Conservation (phyloP, 306 rosid genomes). For the Corylus heterophylla region DNA sequence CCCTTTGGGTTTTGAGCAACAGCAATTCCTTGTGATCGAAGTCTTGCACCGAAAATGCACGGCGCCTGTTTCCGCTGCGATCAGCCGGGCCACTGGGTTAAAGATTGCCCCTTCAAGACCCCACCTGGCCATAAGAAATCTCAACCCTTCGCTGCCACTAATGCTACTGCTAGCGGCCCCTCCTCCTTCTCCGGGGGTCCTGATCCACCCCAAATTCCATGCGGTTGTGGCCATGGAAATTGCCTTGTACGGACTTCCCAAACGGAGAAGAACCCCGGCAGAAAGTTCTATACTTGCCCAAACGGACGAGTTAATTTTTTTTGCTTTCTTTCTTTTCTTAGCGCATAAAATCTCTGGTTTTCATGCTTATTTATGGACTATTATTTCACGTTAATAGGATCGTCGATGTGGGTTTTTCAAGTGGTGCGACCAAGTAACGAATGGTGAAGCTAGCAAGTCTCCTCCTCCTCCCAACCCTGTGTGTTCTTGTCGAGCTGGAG, state of each 20-base stretch:
- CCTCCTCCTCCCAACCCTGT: not conserved
- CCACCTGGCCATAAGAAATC: not conserved
- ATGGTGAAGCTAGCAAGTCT: not conserved
- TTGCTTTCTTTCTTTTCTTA: not conserved
- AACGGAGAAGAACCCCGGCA: constrained; percentile 1
- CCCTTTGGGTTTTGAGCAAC: too few species aligned
- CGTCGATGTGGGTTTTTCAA: constrained; percentile 12
- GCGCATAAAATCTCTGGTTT: not conserved
- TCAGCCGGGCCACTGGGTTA: constrained; percentile 28
- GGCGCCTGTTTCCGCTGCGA: constrained; percentile 25
- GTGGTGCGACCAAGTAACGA: constrained; percentile 9
- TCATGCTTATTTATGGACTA: too few species aligned
- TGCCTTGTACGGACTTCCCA: constrained; percentile 17
- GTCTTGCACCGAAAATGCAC: constrained; percentile 9
- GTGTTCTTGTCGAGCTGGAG: constrained; percentile 29
- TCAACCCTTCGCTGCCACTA: not conserved
- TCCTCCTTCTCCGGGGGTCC: not conserved
- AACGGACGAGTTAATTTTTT: not conserved
- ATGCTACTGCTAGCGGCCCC: too few species aligned
- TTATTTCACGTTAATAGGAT: not conserved
- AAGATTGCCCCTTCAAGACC: constrained; percentile 26
- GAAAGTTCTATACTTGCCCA: constrained; percentile 20
- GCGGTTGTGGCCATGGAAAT: constrained; percentile 39
- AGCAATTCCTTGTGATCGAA: not conserved
- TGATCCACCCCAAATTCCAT: constrained; percentile 16